Conservation (phyloP, 768 basidiomycete genomes). For the Ramaria sp. region DNA sequence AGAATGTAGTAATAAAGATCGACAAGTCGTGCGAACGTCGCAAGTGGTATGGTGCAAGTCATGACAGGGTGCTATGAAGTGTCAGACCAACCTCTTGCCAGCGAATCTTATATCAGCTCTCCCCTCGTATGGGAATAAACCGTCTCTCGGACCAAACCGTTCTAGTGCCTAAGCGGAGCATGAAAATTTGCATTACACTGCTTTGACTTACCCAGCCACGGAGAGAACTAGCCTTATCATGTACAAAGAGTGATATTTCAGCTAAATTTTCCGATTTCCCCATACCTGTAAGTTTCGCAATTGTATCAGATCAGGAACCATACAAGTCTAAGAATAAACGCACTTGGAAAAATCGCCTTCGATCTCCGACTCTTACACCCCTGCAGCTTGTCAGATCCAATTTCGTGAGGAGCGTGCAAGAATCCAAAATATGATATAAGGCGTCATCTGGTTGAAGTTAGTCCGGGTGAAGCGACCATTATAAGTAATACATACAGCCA, state of each 20-base stretch:
- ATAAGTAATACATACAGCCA: slow-evolving; percentile 31
- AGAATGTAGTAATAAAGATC: slow-evolving; percentile 2
- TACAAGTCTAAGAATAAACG: neutral
- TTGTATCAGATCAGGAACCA: neutral
- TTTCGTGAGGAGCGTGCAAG: slow-evolving; percentile 38
- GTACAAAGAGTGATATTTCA: too few relatives aligned
- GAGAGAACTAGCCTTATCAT: too few relatives aligned
- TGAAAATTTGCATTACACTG: too few relatives aligned
- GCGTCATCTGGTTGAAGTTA: neutral
- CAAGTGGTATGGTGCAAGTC: neutral
- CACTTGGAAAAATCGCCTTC: slow-evolving; percentile 60
- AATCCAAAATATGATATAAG: slow-evolving; percentile 45
- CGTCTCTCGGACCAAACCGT: too few relatives aligned
- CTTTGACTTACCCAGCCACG: too few relatives aligned
- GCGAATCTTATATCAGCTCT: too few relatives aligned
- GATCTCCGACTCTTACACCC: slow-evolving; percentile 44
- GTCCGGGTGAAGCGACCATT: neutral
- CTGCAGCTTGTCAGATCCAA: slow-evolving; percentile 60
- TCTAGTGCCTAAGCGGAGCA: too few relatives aligned
- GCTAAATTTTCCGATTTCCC: too few relatives aligned
- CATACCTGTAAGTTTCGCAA: too few relatives aligned
- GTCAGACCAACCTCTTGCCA: neutral
- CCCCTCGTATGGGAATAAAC: too few relatives aligned
- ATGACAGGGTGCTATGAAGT: neutral
- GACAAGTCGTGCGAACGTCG: neutral